Base-by-base conservation (phyloP, 257 asterid species). In the Forsythia suspensa region DNA sequence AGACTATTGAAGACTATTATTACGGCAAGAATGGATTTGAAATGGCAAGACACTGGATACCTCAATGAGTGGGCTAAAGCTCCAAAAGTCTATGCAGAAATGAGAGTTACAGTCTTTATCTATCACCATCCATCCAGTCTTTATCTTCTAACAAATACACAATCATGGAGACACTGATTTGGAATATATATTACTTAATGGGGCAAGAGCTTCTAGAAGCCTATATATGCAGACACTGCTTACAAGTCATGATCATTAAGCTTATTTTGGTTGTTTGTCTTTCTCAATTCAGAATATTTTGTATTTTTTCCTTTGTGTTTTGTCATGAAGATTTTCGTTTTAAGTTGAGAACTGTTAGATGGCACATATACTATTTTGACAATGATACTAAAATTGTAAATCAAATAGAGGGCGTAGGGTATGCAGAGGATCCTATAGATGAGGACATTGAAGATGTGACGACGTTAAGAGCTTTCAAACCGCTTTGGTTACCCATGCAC, bases 21-120 rank as follows among this genome's bases (percentile, higher is more conserved):
- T 86, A 89, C 77, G 82, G 82, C 78, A 89, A 84, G 88, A 93
- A 95, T 86, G 99, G 99, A 4, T 95, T 95, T 80, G 99, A 95
- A 82, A 83, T 81, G 93, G 97, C 97, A 18, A 93, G 87, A 75
- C 38, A 87, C 0, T 91, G 98, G 99, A 91, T 84, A 37, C 91
- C 98, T 41, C 86, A 85, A 39, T 89, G 80, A 85, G 77, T 52
- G 66, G 51, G 75, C 38, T 24, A 21, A 61, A 61, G 39, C 38
- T 29, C 34, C 69, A 75, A 69, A 70, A 70, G 12, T 73, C 52
- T 51, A 46, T 6, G 39, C 34, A 40, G 46, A 34, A 37, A 68
- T 57, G 55, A 66, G 36, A 61, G n/a, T 46, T 40, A 5, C 73
- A 8, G 36, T 52, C 38, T 69, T 41, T 74, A 20, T 76, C 82